Evolutionary conservation across 2,329 filamentous ascomycete species (phyloP).

Genomic region (Arthrocladium fulminans): DNA sequence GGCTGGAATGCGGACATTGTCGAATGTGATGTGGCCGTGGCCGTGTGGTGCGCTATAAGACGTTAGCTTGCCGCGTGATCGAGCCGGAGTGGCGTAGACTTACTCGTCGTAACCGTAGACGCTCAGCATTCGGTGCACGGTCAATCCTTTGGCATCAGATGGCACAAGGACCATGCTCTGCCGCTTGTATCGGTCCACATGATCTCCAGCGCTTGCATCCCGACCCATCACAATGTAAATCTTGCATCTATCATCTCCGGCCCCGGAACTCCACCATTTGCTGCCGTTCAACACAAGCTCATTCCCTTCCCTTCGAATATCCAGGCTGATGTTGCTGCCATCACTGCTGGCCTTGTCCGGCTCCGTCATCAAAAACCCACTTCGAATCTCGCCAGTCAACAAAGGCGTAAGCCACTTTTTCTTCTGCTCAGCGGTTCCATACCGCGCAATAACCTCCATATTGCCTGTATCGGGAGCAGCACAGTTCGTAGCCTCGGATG

Average conservation of each 20-base stretch:
- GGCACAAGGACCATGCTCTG: conserved; percentile 93
- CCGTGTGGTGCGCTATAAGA: conserved; percentile 65
- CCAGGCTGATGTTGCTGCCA: conserved; percentile 82
- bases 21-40: conserved; percentile 83
- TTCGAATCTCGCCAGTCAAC: conserved; percentile 74
- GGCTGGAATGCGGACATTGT: conserved; percentile 76
- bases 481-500: conserved; percentile 82
- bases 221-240: conserved; percentile 97
- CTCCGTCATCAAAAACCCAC: conserved; percentile 90
- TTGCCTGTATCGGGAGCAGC: conserved; percentile 86
- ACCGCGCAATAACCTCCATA: conserved; percentile 90
- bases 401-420: conserved; percentile 70
- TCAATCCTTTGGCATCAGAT: conserved; percentile 71
- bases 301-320: conserved; percentile 71
- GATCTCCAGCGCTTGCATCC: conserved; percentile 49
- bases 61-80: not conserved
- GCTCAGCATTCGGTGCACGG: conserved; percentile 82
- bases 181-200: conserved; percentile 71
- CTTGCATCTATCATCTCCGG: conserved; percentile 81
- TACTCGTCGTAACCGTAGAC: conserved; percentile 89
- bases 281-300: conserved; percentile 87
- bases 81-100: not conserved
- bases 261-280: conserved; percentile 99
- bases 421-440: conserved; percentile 75
- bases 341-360: conserved; percentile 82